These are phyloP conservation scores for Aspergillus cristatus DNA, from an alignment of 495 filamentous ascomycete species.

Conservation along the genomic window DNA sequence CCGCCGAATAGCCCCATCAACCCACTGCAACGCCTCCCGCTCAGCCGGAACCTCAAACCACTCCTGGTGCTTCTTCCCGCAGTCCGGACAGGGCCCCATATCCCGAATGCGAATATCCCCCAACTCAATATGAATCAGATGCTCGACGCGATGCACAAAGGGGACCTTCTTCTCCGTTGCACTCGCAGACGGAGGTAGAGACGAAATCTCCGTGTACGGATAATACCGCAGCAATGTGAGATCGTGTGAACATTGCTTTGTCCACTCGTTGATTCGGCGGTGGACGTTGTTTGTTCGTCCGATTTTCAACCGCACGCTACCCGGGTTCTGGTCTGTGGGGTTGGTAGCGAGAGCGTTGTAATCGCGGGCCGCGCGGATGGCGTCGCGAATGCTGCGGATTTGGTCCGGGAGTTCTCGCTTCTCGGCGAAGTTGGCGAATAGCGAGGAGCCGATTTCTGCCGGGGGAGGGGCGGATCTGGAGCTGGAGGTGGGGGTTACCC, in stretches of 20 bases:
- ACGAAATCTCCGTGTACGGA: constrained; percentile 59
- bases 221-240: constrained; percentile 85
- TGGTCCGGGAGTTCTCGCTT: constrained; percentile 29
- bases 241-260: constrained; percentile 81
- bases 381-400: constrained; percentile 54
- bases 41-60: constrained; percentile 90
- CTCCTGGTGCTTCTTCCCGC: constrained; percentile 82
- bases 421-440: constrained; percentile 46
- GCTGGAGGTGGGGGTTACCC: constrained; percentile 56
- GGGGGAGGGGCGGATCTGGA: constrained; percentile 37
- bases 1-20: constrained; percentile 77
- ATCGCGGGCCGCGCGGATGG: constrained; percentile 43
- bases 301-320: constrained; percentile 77
- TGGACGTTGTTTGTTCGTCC: constrained; percentile 88
- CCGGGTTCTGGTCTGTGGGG: constrained; percentile 17
- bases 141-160: constrained; percentile 80
- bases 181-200: constrained; percentile 13
- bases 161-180: constrained; percentile 60
- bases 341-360: constrained; percentile 36
- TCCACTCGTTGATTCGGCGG: constrained; percentile 85
- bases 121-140: constrained; percentile 85
- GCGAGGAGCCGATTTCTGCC: constrained; percentile 47
- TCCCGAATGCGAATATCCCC: constrained; percentile 57
- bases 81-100: constrained; percentile 61
- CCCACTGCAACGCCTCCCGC: constrained; percentile 55